A percentile compares a stretch with the other conserved stretches of the same genome.
Conservation (phyloP, 2,329 filamentous ascomycete genomes). For the Xylariaceae sp. region DNA sequence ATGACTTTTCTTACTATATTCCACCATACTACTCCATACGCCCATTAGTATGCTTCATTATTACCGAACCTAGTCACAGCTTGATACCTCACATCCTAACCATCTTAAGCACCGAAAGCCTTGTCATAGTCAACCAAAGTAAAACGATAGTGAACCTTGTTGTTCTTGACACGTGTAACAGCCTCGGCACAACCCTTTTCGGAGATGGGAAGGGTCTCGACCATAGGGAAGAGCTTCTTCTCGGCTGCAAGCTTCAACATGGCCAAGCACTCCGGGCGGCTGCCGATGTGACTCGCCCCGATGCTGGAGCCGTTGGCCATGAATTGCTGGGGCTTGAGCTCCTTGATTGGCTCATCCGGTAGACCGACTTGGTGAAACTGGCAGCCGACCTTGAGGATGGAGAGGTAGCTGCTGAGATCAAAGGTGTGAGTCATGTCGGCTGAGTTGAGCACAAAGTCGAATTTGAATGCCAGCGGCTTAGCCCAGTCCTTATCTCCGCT, state of each 20-base stretch:
- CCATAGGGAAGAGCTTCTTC: constrained; percentile 53
- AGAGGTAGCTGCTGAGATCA: constrained; percentile 58
- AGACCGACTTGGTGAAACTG: constrained; percentile 65
- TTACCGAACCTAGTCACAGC: not conserved
- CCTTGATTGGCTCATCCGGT: constrained; percentile 55
- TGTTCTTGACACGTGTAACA: constrained; percentile 70
- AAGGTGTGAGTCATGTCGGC: constrained; percentile 59
- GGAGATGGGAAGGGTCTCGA: constrained; percentile 68
- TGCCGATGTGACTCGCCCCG: constrained; percentile 63
- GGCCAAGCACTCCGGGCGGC: constrained; percentile 61
- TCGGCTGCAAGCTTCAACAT: constrained; percentile 66
- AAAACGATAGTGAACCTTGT: constrained; percentile 75
- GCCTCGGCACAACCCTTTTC: constrained; percentile 73
- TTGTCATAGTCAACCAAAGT: constrained; percentile 72
- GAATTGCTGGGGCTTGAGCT: constrained; percentile 50
- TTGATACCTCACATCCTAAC: not conserved
- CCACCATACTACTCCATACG: too few relatives aligned
- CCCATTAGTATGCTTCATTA: not conserved
- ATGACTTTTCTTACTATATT: too few relatives aligned
- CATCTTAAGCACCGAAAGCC: constrained; percentile 56
- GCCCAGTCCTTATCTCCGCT: constrained; percentile 61
- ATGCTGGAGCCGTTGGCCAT: constrained; percentile 47
- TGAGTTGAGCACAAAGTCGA: constrained; percentile 59
- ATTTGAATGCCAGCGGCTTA: constrained; percentile 56
- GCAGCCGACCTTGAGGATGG: constrained; percentile 57